Percentiles rank a stretch among this genome's conserved stretches.
phyloP scores from a whole-genome alignment of 2,329 filamentous ascomycete genomes.

The Pseudogymnoascus sp. region DNA sequence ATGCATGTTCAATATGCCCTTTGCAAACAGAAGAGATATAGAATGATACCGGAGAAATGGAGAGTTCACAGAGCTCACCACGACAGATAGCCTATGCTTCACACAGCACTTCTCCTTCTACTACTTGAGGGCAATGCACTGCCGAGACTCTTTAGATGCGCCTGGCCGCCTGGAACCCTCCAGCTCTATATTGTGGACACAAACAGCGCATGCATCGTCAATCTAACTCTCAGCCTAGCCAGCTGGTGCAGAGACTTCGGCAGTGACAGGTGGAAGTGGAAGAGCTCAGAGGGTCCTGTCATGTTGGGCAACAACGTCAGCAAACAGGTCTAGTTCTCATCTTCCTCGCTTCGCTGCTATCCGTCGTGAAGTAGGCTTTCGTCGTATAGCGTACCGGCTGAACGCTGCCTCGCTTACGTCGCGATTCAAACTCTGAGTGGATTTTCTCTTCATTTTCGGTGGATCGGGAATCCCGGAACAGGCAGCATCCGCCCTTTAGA shows the following conservation, averaged over 20 bases:
- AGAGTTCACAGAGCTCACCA: background rate
- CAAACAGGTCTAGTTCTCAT: background rate
- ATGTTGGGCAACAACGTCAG: background rate
- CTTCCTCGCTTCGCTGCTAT: background rate
- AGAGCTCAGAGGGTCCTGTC: background rate
- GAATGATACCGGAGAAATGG: background rate
- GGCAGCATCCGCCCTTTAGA: slow-evolving; percentile 4
- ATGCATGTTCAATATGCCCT: background rate
- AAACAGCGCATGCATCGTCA: background rate
- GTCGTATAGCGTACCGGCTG: too few relatives aligned
- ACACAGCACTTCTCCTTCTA: background rate
- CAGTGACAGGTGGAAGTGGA: background rate
- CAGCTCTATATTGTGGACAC: too few relatives aligned
- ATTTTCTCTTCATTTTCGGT: background rate
- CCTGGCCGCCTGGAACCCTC: too few relatives aligned
- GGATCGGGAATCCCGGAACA: background rate
- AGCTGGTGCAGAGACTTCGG: background rate
- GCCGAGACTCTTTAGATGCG: too few relatives aligned
- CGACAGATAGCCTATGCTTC: background rate
- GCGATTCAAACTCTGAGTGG: background rate
- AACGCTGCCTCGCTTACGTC: background rate
- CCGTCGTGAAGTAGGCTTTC: too few relatives aligned
- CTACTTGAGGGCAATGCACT: background rate
- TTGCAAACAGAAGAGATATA: background rate
- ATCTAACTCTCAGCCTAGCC: background rate